Evolutionary conservation across 495 filamentous ascomycete genomes (phyloP), one percentile per base, ranked within the genome.

Genomic region (Hypoxylon intermedium): DNA sequence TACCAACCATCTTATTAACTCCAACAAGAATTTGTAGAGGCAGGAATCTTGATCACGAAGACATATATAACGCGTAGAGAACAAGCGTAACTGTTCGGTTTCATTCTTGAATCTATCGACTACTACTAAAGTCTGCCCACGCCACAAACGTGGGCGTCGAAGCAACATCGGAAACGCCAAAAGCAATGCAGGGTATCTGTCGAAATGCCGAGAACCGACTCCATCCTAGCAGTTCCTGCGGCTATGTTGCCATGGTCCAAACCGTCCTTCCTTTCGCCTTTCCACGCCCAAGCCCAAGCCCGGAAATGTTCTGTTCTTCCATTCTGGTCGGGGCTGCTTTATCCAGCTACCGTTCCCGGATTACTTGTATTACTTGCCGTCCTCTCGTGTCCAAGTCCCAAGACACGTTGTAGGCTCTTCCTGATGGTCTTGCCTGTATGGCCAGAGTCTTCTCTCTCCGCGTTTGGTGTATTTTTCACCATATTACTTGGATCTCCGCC

Each of bases 391-490:
- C 72, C 74, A 21, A 79, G 60, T 0, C 71, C 68, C 59, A 78
- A 13, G 60, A 73, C 63, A 63, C 74, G 66, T 30, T 79, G 77
- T 59, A 79, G 28, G 58, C 77, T 75, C 60, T 71, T 69, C 44
- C 71, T 61, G 21, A 79, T 68, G 21, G 68, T 70, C 47, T 73
- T 75, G 0, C 68, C 65, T 5, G 73, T 72, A 30, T 79, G 80
- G 19, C 79, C 74, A 42, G 80, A 75, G 46, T 87, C 80, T 36
- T 85, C 82, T 34, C 77, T 79, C 46, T 83, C 66, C 15, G 63
- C 43, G 19, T 56, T 48, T 12, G 55, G 53, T 13, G 50, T 47
- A 40, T 48, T 65, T 41, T 53, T 53, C 11, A 48, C 28, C 11
- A 52, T 13, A 5, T 37, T 58, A 30, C 40, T 58, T 15, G 58